Conservation (phyloP, 176 grass and related monocot genomes). For the Elymus sibiricus region DNA sequence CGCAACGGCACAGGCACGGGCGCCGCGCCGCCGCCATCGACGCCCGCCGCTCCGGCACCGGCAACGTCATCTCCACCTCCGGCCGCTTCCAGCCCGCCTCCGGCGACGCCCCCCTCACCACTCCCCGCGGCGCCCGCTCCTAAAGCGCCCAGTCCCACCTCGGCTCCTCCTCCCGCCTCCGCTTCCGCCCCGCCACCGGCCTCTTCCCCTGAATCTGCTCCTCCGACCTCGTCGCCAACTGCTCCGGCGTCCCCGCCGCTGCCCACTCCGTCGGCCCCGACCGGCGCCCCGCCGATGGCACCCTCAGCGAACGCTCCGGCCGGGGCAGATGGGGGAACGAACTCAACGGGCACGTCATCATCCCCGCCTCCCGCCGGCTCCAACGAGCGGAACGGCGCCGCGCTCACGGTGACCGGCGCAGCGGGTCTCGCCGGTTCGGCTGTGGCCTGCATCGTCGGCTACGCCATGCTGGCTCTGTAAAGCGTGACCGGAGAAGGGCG, state of each 20-base stretch:
- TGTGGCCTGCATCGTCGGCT: slow-evolving; percentile 48
- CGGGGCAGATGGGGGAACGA: neutral
- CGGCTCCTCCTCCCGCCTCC: neutral
- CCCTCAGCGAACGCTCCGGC: neutral
- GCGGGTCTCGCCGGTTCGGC: slow-evolving; percentile 30
- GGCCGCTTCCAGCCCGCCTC: neutral
- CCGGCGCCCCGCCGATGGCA: neutral
- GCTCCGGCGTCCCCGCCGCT: neutral
- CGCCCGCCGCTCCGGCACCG: neutral
- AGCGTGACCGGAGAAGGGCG: neutral
- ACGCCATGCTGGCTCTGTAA: slow-evolving; percentile 50
- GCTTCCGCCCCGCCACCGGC: neutral
- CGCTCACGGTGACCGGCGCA: neutral
- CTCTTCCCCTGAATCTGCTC: neutral
- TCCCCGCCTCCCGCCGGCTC: neutral
- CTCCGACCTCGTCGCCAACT: neutral
- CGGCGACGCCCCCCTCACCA: neutral
- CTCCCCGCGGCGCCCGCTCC: neutral
- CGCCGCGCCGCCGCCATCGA: neutral
- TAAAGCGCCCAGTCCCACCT: neutral
- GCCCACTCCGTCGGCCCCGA: neutral
- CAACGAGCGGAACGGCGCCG: slow-evolving; percentile 26
- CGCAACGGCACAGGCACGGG: neutral
- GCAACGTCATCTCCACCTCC: slow-evolving; percentile 18
- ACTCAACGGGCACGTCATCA: slow-evolving; percentile 9